Base-by-base conservation (phyloP, 441 rosid genomes). In the Syzygium malaccense region DNA sequence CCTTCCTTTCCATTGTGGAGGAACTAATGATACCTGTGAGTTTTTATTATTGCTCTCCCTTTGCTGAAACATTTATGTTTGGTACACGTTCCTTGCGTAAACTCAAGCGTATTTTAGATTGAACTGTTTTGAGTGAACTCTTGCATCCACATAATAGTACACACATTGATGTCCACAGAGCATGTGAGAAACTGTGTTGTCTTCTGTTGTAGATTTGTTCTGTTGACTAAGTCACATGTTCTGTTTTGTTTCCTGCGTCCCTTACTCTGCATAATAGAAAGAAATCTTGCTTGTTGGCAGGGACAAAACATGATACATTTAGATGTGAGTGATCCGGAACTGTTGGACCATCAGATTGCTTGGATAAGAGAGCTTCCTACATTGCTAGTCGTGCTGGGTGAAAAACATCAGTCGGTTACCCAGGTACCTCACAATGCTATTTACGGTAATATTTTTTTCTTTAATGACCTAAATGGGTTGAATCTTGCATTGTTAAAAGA, bases 21-120 rank as follows among this genome's bases (percentile, higher is more conserved):
- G 94, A 96, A 92, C 88, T 98, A 95, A 91, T 95, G 87, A 91
- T 96, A 89, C 93, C 95, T 89, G 99, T 97, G 93, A 94, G 99
- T 90, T 90, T 26, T 85, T 85, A 57, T 79, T 88, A 87, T 54
- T 85, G 84, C 51, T 85, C 14, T 30, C 17, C 51, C 45, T 55
- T 55, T 85, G 15, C 66, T 37, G 49, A 58, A 48, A 78, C 19
- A 78, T 25, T 45, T 78, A 78, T 78, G 83, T 75, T 75, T 12
- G 53, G 53, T 45, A 14, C 84, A 45, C 45, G 51, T 41, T 71
- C 84, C 19, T 78, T 78, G 30, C 54, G 7, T 78, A 78, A 78
- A 78, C 45, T 78, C 84, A 25, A 23, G 53, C 53, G 45, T 30
- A 45, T 78, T 78, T 45, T 41, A 78, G 51, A 41, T 78, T 78